Percentiles rank a stretch among this genome's conserved stretches.
These are phyloP conservation scores for Vaccinium darrowii DNA, from an alignment of 148 eudicot species.

Conservation along the genomic window DNA sequence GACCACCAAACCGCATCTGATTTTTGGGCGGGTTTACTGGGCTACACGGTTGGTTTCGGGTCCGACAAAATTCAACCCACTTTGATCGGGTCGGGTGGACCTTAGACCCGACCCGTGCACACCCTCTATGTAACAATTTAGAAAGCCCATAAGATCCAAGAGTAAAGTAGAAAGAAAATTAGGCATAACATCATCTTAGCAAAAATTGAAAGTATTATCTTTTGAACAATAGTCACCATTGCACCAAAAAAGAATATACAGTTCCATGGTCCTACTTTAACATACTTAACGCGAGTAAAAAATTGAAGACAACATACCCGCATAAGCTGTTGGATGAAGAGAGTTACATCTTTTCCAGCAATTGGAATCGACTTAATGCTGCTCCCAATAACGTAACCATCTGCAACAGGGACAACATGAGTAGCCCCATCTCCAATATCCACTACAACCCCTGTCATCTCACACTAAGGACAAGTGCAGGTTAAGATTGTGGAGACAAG, in stretches of 20 bases:
- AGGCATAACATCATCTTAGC: slow-evolving; percentile 6
- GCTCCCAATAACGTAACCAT: slow-evolving; percentile 97
- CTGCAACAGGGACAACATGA: slow-evolving; percentile 97
- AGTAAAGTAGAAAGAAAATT: slow-evolving; percentile 11
- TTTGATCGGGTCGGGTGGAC: too few species aligned
- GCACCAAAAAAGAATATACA: not conserved
- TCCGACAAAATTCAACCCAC: too few species aligned
- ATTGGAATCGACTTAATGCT: slow-evolving; percentile 90
- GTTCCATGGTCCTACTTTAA: not conserved
- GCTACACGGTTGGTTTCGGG: too few species aligned
- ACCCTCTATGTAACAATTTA: not conserved
- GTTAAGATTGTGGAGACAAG: slow-evolving; percentile 23
- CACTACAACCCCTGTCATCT: slow-evolving; percentile 99
- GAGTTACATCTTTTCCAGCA: slow-evolving; percentile 87
- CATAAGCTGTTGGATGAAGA: slow-evolving; percentile 86
- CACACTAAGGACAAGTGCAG: slow-evolving; percentile 61
- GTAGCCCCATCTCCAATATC: slow-evolving; percentile 98
- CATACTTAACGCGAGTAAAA: not conserved
- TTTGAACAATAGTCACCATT: not conserved
- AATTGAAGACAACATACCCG: slow-evolving; percentile 40
- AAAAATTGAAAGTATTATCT: slow-evolving; percentile 3
- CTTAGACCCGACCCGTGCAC: too few species aligned
- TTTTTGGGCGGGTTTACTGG: too few species aligned
- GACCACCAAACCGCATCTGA: too few species aligned
- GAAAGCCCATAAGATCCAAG: not conserved